Evolutionary conservation across 2,329 filamentous ascomycete species (phyloP).

Genomic region (Sclerotinia subarctica): DNA sequence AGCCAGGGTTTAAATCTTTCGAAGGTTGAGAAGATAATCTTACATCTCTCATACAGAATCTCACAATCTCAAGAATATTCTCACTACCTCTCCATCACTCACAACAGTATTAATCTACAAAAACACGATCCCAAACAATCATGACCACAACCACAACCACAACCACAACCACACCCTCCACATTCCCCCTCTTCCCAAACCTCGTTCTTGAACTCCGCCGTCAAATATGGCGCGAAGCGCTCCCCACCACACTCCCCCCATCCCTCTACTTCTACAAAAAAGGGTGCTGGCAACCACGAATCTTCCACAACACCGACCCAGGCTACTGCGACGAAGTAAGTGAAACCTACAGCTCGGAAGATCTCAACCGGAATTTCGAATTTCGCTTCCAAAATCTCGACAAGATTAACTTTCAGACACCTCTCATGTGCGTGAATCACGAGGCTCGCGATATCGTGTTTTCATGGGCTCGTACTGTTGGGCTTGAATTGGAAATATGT

Average conservation of each 20-base stretch:
- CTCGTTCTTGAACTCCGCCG: background rate
- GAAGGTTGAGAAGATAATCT: background rate
- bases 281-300: constrained; percentile 1
- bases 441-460: background rate
- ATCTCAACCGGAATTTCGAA: background rate
- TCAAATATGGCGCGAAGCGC: background rate
- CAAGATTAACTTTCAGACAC: background rate
- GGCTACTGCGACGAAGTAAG: background rate
- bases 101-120: background rate
- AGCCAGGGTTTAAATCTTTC: too few relatives aligned
- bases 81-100: background rate
- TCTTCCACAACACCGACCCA: background rate
- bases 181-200: background rate
- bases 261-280: background rate
- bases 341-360: background rate
- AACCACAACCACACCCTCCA: background rate
- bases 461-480: background rate
- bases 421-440: background rate
- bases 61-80: background rate
- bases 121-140: background rate
- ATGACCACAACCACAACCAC: background rate
- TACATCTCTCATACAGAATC: background rate
- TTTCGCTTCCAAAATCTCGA: background rate
- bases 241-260: background rate
- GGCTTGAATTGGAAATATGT: background rate